Percentiles rank a stretch among this genome's conserved stretches.
phyloP scores from a whole-genome alignment of 208 protist species.

The Trypanosoma conorhini region DNA sequence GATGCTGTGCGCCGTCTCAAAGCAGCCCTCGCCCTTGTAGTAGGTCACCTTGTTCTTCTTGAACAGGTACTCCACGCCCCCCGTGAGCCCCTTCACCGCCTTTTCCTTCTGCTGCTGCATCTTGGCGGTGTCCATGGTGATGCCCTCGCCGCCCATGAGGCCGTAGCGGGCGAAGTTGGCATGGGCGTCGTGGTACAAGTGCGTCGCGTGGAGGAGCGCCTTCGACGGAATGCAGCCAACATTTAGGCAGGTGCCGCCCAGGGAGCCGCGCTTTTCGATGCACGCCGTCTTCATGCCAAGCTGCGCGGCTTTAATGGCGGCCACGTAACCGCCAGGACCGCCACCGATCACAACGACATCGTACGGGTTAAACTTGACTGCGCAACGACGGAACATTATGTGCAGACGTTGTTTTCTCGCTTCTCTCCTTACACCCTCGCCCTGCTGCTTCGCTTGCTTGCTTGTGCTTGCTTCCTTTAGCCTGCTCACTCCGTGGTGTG shows the following conservation, averaged over 20 bases:
- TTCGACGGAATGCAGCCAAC: constrained; percentile 99
- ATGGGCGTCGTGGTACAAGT: constrained; percentile 97
- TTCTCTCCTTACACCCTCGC: neutral
- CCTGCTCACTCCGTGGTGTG: neutral
- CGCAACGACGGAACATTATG: constrained; percentile 68
- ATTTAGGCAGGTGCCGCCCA: constrained; percentile 99
- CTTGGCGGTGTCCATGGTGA: constrained; percentile 93
- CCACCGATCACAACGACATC: constrained; percentile 99
- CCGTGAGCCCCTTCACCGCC: constrained; percentile 94
- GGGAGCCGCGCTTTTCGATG: constrained; percentile 97
- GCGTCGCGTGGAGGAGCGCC: constrained; percentile 98
- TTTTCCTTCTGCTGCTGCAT: constrained; percentile 98
- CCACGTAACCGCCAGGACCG: constrained; percentile 99
- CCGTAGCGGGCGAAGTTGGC: constrained; percentile 94
- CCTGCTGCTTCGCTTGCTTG: neutral
- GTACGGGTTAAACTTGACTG: constrained; percentile 58
- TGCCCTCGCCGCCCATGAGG: constrained; percentile 74
- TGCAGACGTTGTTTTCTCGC: neutral
- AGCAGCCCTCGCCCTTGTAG: constrained; percentile 93
- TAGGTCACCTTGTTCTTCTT: constrained; percentile 99
- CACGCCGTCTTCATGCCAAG: constrained; percentile 98
- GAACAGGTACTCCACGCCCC: constrained; percentile 99
- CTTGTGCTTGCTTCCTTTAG: neutral
- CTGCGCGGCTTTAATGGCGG: constrained; percentile 99
- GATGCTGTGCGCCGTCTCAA: constrained; percentile 69